Conservation (phyloP, 2,329 filamentous ascomycete species). For the Diplodia seriata region DNA sequence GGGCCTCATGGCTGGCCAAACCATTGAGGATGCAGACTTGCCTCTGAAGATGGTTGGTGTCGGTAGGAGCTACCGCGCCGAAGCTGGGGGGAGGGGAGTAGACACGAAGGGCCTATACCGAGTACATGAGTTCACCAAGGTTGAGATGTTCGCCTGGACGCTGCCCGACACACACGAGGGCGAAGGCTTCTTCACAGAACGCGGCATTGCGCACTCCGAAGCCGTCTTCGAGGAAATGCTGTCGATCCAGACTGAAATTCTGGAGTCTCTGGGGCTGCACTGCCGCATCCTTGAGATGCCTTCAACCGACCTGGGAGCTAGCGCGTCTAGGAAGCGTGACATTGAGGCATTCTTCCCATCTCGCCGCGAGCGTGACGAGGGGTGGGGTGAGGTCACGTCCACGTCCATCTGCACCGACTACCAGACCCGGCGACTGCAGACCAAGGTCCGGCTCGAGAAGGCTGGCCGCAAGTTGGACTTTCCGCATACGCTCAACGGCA, state of each 20-base stretch:
- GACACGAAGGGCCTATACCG: constrained; percentile 95
- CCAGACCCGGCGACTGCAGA: constrained; percentile 82
- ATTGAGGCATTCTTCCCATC: constrained; percentile 96
- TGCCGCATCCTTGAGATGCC: constrained; percentile 96
- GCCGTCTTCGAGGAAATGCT: constrained; percentile 84
- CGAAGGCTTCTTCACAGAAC: constrained; percentile 43
- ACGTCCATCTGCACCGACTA: constrained; percentile 95
- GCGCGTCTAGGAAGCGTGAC: constrained; percentile 84
- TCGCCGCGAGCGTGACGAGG: constrained; percentile 67
- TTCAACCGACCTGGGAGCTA: constrained; percentile 83
- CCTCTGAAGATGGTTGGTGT: constrained; percentile 82
- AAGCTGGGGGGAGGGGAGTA: constrained; percentile 86
- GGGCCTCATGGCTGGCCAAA: constrained; percentile 80
- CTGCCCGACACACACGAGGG: constrained; percentile 56
- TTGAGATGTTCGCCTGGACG: constrained; percentile 97
- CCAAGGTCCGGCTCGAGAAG: constrained; percentile 66
- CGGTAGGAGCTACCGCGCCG: constrained; percentile 93
- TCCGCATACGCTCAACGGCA: constrained; percentile 92
- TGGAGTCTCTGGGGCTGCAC: constrained; percentile 76
- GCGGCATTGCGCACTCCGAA: constrained; percentile 43
- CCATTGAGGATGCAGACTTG: constrained; percentile 68
- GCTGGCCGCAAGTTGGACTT: constrained; percentile 66
- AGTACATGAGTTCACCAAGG: constrained; percentile 98
- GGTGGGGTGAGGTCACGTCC: constrained; percentile 93
- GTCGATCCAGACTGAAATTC: constrained; percentile 82